Conservation (phyloP, 2,329 filamentous ascomycete genomes). For the Daldinia sp. region DNA sequence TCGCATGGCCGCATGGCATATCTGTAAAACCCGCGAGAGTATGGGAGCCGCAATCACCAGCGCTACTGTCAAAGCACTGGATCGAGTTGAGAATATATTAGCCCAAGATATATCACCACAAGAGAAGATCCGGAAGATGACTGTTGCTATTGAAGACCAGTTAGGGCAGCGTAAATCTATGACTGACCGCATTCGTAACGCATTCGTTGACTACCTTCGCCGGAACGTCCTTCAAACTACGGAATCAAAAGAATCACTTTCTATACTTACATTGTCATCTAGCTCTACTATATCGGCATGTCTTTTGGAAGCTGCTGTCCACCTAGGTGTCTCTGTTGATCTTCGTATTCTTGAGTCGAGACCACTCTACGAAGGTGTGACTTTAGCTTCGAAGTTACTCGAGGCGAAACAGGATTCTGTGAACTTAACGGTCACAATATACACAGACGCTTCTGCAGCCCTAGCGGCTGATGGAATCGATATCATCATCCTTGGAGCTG, state of each 20-base stretch:
- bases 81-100: slow-evolving; percentile 51
- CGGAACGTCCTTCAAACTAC: slow-evolving; percentile 32
- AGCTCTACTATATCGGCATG: slow-evolving; percentile 70
- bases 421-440: slow-evolving; percentile 59
- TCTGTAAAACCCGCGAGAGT: slow-evolving; percentile 74
- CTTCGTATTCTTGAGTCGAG: slow-evolving; percentile 74
- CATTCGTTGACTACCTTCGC: slow-evolving; percentile 54
- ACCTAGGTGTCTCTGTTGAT: slow-evolving; percentile 58
- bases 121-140: slow-evolving; percentile 46
- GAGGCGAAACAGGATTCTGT: slow-evolving; percentile 29
- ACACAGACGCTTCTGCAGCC: slow-evolving; percentile 70
- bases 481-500: slow-evolving; percentile 72
- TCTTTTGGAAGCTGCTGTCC: slow-evolving; percentile 58
- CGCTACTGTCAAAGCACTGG: slow-evolving; percentile 61
- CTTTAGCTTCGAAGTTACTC: slow-evolving; percentile 61
- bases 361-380: slow-evolving; percentile 74
- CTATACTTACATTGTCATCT: slow-evolving; percentile 70
- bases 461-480: slow-evolving; percentile 65
- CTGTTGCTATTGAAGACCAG: slow-evolving; percentile 46
- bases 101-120: slow-evolving; percentile 42
- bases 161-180: slow-evolving; percentile 34
- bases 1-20: slow-evolving; percentile 70
- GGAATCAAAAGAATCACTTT: slow-evolving; percentile 51
- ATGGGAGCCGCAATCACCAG: slow-evolving; percentile 72
- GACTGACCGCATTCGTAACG: slow-evolving; percentile 50